Evolutionary conservation across 2,329 filamentous ascomycete genomes (phyloP).

Genomic region (Cladorrhinum sp.): DNA sequence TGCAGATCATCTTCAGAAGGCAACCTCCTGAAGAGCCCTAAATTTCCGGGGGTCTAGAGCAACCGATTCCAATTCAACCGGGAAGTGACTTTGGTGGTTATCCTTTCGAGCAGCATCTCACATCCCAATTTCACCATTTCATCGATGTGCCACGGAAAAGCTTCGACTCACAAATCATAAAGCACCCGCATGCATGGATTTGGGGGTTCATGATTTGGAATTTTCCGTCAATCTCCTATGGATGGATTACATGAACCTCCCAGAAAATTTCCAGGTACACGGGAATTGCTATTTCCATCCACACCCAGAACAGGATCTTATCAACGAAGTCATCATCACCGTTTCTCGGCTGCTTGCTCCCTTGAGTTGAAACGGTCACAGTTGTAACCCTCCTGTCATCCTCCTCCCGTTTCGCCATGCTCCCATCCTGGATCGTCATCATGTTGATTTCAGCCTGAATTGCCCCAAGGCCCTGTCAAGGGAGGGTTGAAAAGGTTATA

Average conservation of each 20-base stretch:
- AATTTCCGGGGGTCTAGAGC: background rate
- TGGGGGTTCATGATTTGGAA: background rate
- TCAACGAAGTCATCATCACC: background rate
- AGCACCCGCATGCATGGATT: background rate
- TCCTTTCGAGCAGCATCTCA: constrained; percentile 5
- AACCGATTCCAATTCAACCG: background rate
- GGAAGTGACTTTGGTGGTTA: background rate
- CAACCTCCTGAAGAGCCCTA: background rate
- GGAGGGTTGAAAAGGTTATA: background rate
- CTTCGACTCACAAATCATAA: background rate
- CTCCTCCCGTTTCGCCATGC: no score
- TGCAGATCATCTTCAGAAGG: constrained; percentile 9
- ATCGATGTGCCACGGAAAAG: no score
- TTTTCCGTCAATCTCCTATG: constrained; percentile 5
- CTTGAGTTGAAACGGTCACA: background rate
- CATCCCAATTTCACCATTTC: no score
- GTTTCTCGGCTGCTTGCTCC: background rate
- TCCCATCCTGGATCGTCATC: background rate
- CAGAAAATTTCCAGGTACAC: background rate
- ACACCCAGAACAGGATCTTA: constrained; percentile 8
- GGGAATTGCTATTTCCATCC: constrained; percentile 22
- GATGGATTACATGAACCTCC: background rate
- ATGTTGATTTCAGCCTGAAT: constrained; percentile 26
- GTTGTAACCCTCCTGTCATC: no score
- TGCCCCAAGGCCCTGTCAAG: constrained; percentile 17